Base-by-base conservation (phyloP, 2,329 filamentous ascomycete species). In the Apiospora arundinis region DNA sequence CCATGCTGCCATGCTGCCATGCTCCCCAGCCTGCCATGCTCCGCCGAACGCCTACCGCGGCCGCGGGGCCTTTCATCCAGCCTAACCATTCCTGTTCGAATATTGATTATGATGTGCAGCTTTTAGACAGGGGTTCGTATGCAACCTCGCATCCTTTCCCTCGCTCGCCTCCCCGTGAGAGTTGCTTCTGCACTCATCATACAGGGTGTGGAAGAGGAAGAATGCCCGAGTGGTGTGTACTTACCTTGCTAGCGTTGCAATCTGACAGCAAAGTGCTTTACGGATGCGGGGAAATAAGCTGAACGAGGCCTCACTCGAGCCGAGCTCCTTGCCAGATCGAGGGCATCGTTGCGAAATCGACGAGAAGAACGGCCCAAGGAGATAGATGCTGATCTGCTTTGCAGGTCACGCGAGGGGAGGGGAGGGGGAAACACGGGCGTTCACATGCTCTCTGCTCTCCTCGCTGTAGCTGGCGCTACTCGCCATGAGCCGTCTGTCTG, bases 61-160 rank as follows among this genome's bases (percentile, higher is more conserved):
- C 49, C 49, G 4, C 52, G 52, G 28, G 32, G 28, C 52, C 32
- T 37, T 18, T 11, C 1, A 9, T 16, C 18, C 32, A 40, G 32
- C 28, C 56, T 63, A 40, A 40, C 56, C 32, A 8, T 63, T 63
- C 56, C 56, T 40, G 56, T 40, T 28, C 56, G 21, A 63, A 40
- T 63, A 63, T 63, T 40, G 56, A 63, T 63, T 40, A 63, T 63
- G 56, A 63, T 63, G 56, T 63, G 56, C 56, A 63, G 21, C 9
- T 28, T n/a, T 21, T n/a, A 63, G 56, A 40, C 56, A 18, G 18
- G 56, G 56, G 6, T 63, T 21, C 7, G 28, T 7, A 40, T 63
- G 56, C 56, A 63, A 11, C 25, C 25, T 32, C 52, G 52, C 52
- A 60, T 3, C 52, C 28, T 28, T 37, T 37, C 32, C 32, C 52